Evolutionary conservation across 352 stramenopile species (phyloP).

Genomic region (Globisporangium irregulare): DNA sequence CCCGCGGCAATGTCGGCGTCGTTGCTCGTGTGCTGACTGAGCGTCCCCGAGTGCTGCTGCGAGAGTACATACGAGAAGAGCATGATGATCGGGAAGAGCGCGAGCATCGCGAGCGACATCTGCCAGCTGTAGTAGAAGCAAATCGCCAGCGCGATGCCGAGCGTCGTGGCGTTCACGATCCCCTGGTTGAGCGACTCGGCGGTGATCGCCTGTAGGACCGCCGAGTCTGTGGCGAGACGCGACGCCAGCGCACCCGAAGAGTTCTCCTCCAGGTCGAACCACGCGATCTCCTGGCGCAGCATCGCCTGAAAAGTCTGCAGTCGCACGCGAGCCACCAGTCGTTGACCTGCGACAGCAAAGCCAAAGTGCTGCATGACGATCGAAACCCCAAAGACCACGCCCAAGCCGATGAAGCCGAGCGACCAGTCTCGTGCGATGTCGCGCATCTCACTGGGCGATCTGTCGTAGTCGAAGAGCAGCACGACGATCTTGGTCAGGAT

Average conservation of each 20-base stretch:
- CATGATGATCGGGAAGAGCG: constrained; percentile 22
- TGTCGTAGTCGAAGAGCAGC: constrained; percentile 42
- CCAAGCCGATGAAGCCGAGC: constrained; percentile 36
- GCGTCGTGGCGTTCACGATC: constrained; percentile 57
- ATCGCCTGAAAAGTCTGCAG: constrained; percentile 45
- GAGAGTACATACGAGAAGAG: constrained; percentile 42
- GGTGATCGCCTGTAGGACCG: constrained; percentile 71
- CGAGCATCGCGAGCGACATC: constrained; percentile 48
- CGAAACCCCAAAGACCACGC: constrained; percentile 33
- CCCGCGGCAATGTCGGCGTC: constrained; percentile 35
- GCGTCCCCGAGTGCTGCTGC: constrained; percentile 31
- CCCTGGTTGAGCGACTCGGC: constrained; percentile 60
- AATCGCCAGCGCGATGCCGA: constrained; percentile 40
- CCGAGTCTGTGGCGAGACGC: constrained; percentile 67
- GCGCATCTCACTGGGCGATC: constrained; percentile 42
- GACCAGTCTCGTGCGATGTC: constrained; percentile 32
- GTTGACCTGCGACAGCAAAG: constrained; percentile 48
- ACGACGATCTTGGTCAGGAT: constrained; percentile 53
- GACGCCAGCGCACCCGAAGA: constrained; percentile 56
- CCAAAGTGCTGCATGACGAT: constrained; percentile 49
- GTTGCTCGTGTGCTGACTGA: constrained; percentile 44
- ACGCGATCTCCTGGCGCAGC: constrained; percentile 70
- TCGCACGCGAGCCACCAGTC: constrained; percentile 49
- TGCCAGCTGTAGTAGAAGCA: constrained; percentile 60
- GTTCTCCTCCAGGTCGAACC: constrained; percentile 70